A percentile compares a stretch with the other conserved stretches of the same genome.
phyloP scores from a whole-genome alignment of 441 rosid genomes.

The Cnidoscolus chayamansa region DNA sequence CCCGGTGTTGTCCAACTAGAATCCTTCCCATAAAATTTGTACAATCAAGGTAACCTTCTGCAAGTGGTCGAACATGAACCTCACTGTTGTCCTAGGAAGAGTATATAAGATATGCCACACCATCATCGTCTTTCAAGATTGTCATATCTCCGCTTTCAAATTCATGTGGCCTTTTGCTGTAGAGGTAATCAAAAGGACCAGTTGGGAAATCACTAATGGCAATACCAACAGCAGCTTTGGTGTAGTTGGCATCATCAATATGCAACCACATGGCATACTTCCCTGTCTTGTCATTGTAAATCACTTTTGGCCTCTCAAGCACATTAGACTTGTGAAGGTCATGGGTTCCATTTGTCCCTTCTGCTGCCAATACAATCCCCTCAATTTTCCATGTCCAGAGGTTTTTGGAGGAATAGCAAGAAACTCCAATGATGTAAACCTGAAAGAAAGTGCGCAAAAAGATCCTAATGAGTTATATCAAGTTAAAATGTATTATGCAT shows the following conservation, averaged over 20 bases:
- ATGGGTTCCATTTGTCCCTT: constrained; percentile 64
- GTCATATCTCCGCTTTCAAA: constrained; percentile 93
- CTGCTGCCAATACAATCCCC: constrained; percentile 73
- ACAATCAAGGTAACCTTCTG: constrained; percentile 67
- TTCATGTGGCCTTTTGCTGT: constrained; percentile 78
- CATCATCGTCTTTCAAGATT: constrained; percentile 77
- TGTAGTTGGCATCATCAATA: constrained; percentile 83
- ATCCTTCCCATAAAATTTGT: constrained; percentile 50
- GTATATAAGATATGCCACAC: constrained; percentile 69
- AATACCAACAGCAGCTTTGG: constrained; percentile 83
- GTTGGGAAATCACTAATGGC: constrained; percentile 70
- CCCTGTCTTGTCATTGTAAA: constrained; percentile 62
- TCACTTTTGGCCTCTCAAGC: constrained; percentile 90
- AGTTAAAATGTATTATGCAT: neutral
- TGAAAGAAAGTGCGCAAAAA: constrained; percentile 27
- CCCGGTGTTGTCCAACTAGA: constrained; percentile 69
- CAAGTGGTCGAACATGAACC: constrained; percentile 81
- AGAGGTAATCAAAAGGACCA: constrained; percentile 75
- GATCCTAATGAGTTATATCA: constrained; percentile 9
- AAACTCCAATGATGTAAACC: constrained; percentile 93
- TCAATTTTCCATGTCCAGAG: constrained; percentile 89
- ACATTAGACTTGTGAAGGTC: constrained; percentile 83
- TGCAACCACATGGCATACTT: constrained; percentile 99
- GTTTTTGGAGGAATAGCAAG: constrained; percentile 93
- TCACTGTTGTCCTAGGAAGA: constrained; percentile 87